These are phyloP conservation scores for Hirschfeldia incana DNA, from an alignment of 345 rosid species.

Conservation along the genomic window DNA sequence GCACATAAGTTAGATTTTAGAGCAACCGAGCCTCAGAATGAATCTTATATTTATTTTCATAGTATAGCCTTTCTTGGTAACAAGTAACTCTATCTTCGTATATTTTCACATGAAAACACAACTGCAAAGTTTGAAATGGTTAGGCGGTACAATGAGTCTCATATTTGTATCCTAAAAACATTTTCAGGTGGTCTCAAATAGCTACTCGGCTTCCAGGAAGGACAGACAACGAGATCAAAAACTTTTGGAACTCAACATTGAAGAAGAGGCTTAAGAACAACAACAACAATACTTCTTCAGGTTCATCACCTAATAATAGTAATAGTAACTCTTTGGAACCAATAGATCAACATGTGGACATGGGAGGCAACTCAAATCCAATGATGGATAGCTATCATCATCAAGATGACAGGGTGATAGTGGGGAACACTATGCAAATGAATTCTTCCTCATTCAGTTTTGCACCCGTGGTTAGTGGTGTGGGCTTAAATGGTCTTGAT, in stretches of 20 bases:
- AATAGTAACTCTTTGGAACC: constrained; percentile 57
- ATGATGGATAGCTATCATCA: constrained; percentile 45
- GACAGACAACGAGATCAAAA: not conserved
- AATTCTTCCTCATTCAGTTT: constrained; percentile 55
- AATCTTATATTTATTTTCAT: not conserved
- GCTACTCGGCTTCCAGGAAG: not conserved
- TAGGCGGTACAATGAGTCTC: not conserved
- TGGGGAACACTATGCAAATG: constrained; percentile 45
- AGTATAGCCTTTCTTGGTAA: not conserved
- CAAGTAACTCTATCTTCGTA: not conserved
- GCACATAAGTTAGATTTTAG: not conserved
- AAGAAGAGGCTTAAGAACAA: not conserved
- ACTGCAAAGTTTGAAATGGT: not conserved
- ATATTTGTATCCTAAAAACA: not conserved
- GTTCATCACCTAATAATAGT: constrained; percentile 59
- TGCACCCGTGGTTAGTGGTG: constrained; percentile 25
- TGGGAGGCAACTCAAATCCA: constrained; percentile 42
- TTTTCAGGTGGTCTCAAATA: constrained; percentile 57
- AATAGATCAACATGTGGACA: constrained; percentile 36
- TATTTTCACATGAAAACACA: not conserved
- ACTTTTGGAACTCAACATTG: not conserved
- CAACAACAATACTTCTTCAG: constrained; percentile 12
- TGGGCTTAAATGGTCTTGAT: constrained; percentile 45
- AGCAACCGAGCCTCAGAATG: not conserved
- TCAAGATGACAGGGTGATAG: constrained; percentile 41